Percentiles rank a stretch among this genome's conserved stretches.
These are phyloP conservation scores for Ganoderma sp. DNA, from an alignment of 1,284 basidiomycete genomes.

Conservation along the genomic window DNA sequence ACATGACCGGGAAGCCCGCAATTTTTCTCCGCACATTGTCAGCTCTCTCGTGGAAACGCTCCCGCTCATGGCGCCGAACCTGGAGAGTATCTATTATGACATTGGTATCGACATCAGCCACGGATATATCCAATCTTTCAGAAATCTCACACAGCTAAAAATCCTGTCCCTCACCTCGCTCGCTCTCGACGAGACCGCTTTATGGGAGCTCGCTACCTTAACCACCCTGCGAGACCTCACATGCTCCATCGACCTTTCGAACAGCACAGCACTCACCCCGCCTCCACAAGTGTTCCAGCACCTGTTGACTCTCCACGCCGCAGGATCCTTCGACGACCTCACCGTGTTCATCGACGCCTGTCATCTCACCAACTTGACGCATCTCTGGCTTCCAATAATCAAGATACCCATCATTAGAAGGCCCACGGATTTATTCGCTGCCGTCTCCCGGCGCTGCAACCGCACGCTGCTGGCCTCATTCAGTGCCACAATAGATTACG, in stretches of 20 bases:
- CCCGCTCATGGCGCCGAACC: not conserved
- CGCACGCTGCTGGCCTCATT: not conserved
- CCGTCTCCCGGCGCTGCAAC: not conserved
- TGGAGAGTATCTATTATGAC: not conserved
- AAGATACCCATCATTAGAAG: too few species aligned
- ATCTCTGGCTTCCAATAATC: not conserved
- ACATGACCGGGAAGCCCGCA: not conserved
- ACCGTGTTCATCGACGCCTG: too few species aligned
- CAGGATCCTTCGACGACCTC: too few species aligned
- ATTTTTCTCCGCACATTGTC: not conserved
- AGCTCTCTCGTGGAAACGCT: not conserved
- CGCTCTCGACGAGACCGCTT: not conserved
- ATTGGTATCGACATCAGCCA: not conserved
- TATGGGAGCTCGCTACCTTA: not conserved
- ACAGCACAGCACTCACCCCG: not conserved
- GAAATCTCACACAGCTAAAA: not conserved
- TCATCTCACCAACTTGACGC: too few species aligned
- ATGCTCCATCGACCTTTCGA: not conserved
- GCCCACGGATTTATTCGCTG: too few species aligned
- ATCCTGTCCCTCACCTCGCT: not conserved
- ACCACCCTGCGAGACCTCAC: not conserved
- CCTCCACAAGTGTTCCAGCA: not conserved
- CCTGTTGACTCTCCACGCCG: too few species aligned
- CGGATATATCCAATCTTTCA: not conserved
- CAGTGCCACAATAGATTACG: not conserved